Base-by-base conservation (phyloP, 2,329 filamentous ascomycete species). In the Penicillium sclerotiorum region DNA sequence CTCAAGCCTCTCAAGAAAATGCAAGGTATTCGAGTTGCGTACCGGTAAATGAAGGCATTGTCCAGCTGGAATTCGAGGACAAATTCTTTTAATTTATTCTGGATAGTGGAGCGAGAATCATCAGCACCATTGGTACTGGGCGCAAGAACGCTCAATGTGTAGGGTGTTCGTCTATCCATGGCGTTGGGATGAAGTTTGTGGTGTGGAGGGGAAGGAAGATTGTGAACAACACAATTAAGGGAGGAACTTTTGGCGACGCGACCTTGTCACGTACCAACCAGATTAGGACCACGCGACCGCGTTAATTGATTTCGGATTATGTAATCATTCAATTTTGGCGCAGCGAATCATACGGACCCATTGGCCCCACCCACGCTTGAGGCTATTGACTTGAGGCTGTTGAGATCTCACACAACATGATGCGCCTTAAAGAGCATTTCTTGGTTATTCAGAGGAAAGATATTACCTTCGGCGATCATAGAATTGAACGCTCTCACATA, bases 41-140 rank as follows among this genome's bases (percentile, higher is more conserved):
- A 93, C 91, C 91, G 85, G 81, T 97, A 99, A 65, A 96, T 86
- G 74, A 96, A 97, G 65, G 87, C 83, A 73, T 95, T 96, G 73
- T 96, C 93, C 35, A 97, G 83, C 66, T 93, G 86, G 69, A 96
- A 99, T 61, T 93, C 89, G 50, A 97, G 84, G 58, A 99, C 87
- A 71, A 99, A 99, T 53, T 90, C 87, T 66, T 94, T 86, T 53
- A 99, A 82, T 67, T 90, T 86, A 51, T 83, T 82, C 69, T 94
- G 90, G 42, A 92, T 79, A 65, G 90, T 84, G 21, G 83, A 79
- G 50, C 87, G 81, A 49, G 82, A 86, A 66, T 92, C 88, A 58
- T 86, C 82, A 52, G 78, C 81, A 33, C 85, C 82, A 62, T 84
- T 83, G 55, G 81, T 81, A 59, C 81, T 84, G 49, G 85, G 80